phyloP scores from a whole-genome alignment of 164 flowering plant genomes.

The Euptelea pleiosperma region DNA sequence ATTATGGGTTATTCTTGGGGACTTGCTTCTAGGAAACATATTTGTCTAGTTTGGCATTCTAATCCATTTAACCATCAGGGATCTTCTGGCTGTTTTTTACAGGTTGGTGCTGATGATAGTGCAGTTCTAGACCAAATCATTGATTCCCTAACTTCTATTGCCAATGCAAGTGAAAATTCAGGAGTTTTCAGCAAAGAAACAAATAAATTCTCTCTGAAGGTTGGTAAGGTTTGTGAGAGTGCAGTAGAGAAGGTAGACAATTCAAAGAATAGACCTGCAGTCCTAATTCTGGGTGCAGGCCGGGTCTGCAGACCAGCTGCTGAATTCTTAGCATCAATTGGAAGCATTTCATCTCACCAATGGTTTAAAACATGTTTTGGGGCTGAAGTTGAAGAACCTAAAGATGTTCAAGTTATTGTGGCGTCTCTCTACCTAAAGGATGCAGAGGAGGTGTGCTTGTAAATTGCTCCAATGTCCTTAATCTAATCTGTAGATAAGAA shows the following conservation, averaged over 20 bases:
- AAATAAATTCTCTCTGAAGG: conserved; percentile 48
- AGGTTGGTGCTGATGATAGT: conserved; percentile 87
- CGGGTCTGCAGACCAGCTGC: conserved; percentile 95
- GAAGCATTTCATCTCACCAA: conserved; percentile 37
- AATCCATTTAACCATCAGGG: not conserved
- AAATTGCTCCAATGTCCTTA: not conserved
- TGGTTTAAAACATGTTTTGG: conserved; percentile 29
- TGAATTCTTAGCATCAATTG: conserved; percentile 66
- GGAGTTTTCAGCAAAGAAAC: conserved; percentile 21
- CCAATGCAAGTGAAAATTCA: conserved; percentile 41
- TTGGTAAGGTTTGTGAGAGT: conserved; percentile 56
- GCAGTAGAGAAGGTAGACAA: conserved; percentile 18
- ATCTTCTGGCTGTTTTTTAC: conserved; percentile 20
- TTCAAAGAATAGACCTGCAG: conserved; percentile 35
- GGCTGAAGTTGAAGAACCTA: conserved; percentile 34
- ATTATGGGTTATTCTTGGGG: too few species aligned
- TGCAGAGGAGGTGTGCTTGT: conserved; percentile 77
- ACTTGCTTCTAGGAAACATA: too few species aligned
- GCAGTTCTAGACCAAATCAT: conserved; percentile 69
- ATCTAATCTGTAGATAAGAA: conserved; percentile 1
- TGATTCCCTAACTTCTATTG: conserved; percentile 73
- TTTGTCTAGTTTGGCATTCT: not conserved
- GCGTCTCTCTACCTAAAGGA: conserved; percentile 92
- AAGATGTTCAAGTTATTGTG: conserved; percentile 65
- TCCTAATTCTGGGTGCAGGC: conserved; percentile 92